phyloP scores from a whole-genome alignment of 805 yeast species.

The Candida ovalis region DNA sequence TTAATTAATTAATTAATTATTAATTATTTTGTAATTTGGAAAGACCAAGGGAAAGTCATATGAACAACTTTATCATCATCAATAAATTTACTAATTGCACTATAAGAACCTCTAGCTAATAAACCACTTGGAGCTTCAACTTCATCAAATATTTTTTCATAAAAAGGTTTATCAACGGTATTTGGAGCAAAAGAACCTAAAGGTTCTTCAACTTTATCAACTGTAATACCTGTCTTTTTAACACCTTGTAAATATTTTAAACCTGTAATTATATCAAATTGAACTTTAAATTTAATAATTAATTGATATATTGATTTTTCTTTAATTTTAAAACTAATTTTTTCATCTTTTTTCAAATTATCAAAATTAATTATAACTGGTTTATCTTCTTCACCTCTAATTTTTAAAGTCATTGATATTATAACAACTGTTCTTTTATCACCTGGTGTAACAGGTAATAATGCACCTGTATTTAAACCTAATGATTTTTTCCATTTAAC shows the following conservation, averaged over 20 bases:
- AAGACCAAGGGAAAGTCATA: slow-evolving; percentile 78
- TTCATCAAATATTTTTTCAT: slow-evolving; percentile 62
- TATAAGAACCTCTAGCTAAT: slow-evolving; percentile 81
- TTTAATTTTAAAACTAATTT: slow-evolving; percentile 69
- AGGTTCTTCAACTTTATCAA: slow-evolving; percentile 82
- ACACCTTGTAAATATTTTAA: slow-evolving; percentile 79
- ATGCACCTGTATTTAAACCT: slow-evolving; percentile 59
- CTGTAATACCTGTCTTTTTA: slow-evolving; percentile 83
- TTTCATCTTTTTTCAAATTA: slow-evolving; percentile 48
- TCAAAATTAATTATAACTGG: slow-evolving; percentile 72
- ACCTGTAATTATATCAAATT: slow-evolving; percentile 82
- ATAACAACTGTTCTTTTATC: slow-evolving; percentile 78
- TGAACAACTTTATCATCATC: slow-evolving; percentile 83
- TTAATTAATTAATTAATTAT: not conserved
- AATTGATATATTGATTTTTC: slow-evolving; percentile 74
- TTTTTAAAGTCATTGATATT: slow-evolving; percentile 65
- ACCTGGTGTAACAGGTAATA: slow-evolving; percentile 63
- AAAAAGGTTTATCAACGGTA: slow-evolving; percentile 74
- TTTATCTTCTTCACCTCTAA: slow-evolving; percentile 50
- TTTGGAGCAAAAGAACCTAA: slow-evolving; percentile 90
- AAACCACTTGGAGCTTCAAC: slow-evolving; percentile 92
- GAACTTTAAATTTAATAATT: slow-evolving; percentile 74
- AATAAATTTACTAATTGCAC: slow-evolving; percentile 74
- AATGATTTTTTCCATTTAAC: slow-evolving; percentile 89
- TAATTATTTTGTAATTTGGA: slow-evolving; percentile 61